These are phyloP conservation scores for Fonsecaea monophora DNA, from an alignment of 2,329 filamentous ascomycete genomes.

Conservation along the genomic window DNA sequence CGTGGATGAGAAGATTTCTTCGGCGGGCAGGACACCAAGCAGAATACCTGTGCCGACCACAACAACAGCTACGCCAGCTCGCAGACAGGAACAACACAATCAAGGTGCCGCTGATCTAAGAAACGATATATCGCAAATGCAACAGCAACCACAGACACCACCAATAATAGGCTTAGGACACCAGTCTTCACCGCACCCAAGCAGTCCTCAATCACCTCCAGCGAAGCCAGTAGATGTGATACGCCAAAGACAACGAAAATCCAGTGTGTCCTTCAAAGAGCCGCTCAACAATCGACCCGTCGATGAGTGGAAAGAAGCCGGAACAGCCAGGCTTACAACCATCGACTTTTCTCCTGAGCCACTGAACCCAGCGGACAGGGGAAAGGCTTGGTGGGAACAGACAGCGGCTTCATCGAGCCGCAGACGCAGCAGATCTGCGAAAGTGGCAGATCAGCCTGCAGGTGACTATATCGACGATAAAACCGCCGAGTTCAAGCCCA, in stretches of 20 bases:
- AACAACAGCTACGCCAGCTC: slow-evolving; percentile 7
- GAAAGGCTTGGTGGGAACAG: slow-evolving; percentile 79
- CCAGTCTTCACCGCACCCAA: slow-evolving; percentile 36
- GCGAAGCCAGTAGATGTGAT: slow-evolving; percentile 31
- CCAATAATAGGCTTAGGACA: slow-evolving; percentile 27
- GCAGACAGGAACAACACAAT: slow-evolving; percentile 12
- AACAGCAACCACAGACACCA: slow-evolving; percentile 26
- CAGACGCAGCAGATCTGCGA: slow-evolving; percentile 56
- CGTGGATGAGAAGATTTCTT: background rate
- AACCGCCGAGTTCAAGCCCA: slow-evolving; percentile 71
- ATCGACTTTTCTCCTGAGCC: slow-evolving; percentile 66
- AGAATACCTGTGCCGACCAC: slow-evolving; percentile 31
- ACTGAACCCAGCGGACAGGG: slow-evolving; percentile 53
- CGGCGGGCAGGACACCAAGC: slow-evolving; percentile 23
- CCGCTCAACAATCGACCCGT: slow-evolving; percentile 54
- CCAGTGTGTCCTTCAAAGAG: slow-evolving; percentile 55
- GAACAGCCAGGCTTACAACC: slow-evolving; percentile 66
- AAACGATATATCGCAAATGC: slow-evolving; percentile 10
- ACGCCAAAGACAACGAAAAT: slow-evolving; percentile 40
- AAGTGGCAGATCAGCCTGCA: slow-evolving; percentile 58
- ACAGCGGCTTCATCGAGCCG: slow-evolving; percentile 54
- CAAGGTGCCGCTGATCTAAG: slow-evolving; percentile 3
- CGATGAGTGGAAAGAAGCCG: slow-evolving; percentile 73
- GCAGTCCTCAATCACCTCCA: slow-evolving; percentile 35
- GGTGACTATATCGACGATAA: slow-evolving; percentile 35